phyloP scores from a whole-genome alignment of 345 rosid genomes.

The Melastoma malabathricum region DNA sequence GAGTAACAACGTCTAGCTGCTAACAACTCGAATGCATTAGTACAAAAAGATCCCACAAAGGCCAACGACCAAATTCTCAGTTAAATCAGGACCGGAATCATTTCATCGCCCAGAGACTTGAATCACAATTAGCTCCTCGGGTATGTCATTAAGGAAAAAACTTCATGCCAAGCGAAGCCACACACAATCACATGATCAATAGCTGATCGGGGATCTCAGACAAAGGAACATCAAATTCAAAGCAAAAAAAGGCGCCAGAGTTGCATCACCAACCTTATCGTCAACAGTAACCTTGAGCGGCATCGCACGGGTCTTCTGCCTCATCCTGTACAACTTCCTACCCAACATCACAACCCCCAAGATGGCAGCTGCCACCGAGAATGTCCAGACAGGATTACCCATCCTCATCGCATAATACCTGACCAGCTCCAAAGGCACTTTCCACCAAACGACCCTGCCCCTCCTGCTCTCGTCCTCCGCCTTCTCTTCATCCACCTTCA shows the following conservation, averaged over 20 bases:
- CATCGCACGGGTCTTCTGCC: constrained; percentile 49
- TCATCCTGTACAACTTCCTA: constrained; percentile 64
- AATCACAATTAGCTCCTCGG: too few species aligned
- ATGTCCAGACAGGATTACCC: constrained; percentile 59
- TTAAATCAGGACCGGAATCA: too few species aligned
- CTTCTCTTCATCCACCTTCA: too few species aligned
- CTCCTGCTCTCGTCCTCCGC: too few species aligned
- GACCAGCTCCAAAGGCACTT: constrained; percentile 67
- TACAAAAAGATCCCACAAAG: too few species aligned
- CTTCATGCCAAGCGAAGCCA: too few species aligned
- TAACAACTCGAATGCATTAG: too few species aligned
- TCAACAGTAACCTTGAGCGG: constrained; percentile 75
- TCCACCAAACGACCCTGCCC: constrained; percentile 58
- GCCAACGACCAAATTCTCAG: too few species aligned
- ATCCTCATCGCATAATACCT: constrained; percentile 63
- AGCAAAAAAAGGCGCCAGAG: constrained; percentile 4
- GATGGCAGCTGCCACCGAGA: constrained; percentile 84
- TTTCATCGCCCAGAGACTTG: too few species aligned
- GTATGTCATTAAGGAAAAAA: too few species aligned
- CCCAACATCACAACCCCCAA: constrained; percentile 76
- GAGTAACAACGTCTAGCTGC: background rate
- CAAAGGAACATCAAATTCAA: constrained; percentile 3
- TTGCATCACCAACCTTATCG: constrained; percentile 53
- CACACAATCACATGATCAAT: background rate
- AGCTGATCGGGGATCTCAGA: background rate